Evolutionary conservation across 305 asterid genomes (phyloP), one percentile per base, ranked within the genome.

Genomic region (Stenogyne calaminthoides): DNA sequence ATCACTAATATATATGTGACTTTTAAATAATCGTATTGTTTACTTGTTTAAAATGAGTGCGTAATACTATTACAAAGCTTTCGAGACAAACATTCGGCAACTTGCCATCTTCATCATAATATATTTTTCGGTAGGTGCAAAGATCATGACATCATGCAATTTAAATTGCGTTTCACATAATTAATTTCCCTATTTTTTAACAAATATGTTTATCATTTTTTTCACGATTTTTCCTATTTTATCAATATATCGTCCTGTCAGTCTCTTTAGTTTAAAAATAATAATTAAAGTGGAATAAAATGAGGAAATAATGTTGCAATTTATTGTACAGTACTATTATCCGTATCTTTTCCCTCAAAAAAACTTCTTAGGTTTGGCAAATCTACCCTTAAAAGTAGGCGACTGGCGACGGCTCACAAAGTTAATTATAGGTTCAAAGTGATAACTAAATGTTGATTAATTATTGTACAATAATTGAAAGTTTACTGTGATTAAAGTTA

Each of bases 321-420:
- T 22, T 22, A 2, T 22, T 22, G 25, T 22, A 22, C 25, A 22
- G 25, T 22, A 22, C 25, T 25, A 25, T 32, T 51, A 15, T 9
- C 29, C 3, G 9, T 52, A 49, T 49, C 14, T 25, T 55, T 52
- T 52, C 3, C 20, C 42, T 5, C 9, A 47, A 47, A 47, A 47
- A 19, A 49, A 15, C 25, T 40, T 37, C 9, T 1, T 72, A 83
- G 84, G 87, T 80, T 77, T 49, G 87, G 87, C 84, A 80, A 68
- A 68, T 69, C 87, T 75, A 74, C 3, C 4, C 7, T 18, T 42
- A 11, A 68, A 65, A 69, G 54, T 39, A 32, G 57, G 59, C 73
- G 5, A 71, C 11, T 59, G 63, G 51, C 52, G 71, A n/a, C 60
- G 60, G 74, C 77, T 73, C 67, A 72, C 37, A 47, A 60, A 56